Evolutionary conservation across 225 moss, liverwort and hornwort genomes (phyloP).

Genomic region (Lunularia cruciata): DNA sequence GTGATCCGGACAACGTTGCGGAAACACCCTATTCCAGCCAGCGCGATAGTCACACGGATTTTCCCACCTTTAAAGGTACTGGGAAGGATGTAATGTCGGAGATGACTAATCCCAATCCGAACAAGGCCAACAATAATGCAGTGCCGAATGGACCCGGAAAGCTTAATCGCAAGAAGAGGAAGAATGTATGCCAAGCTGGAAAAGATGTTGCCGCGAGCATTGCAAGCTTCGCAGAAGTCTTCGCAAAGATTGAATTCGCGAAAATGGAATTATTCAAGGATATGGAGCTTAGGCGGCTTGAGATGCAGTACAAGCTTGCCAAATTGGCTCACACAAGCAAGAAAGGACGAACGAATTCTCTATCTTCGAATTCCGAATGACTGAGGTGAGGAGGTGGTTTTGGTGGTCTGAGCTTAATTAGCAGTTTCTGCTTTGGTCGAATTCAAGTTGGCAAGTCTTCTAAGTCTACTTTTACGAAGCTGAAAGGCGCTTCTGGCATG

Average conservation of each 20-base stretch:
- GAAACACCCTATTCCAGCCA: conserved; percentile 49
- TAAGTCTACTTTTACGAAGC: neutral
- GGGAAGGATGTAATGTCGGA: conserved; percentile 51
- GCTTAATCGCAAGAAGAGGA: conserved; percentile 44
- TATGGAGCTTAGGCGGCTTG: conserved; percentile 46
- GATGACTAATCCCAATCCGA: conserved; percentile 36
- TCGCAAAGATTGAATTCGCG: conserved; percentile 51
- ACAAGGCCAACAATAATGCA: conserved; percentile 7
- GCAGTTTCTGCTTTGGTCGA: conserved; percentile 10
- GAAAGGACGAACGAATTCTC: conserved; percentile 44
- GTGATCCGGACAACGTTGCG: conserved; percentile 46
- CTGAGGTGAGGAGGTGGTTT: conserved; percentile 19
- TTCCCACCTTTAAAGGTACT: conserved; percentile 17
- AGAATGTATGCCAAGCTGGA: conserved; percentile 43
- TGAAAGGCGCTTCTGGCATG: conserved; percentile 14
- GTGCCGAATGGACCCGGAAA: conserved; percentile 29
- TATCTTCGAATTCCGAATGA: conserved; percentile 43
- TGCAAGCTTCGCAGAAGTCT: conserved; percentile 47
- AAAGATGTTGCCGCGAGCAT: conserved; percentile 52
- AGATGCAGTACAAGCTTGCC: conserved; percentile 53
- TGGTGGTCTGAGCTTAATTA: neutral
- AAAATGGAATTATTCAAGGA: conserved; percentile 55
- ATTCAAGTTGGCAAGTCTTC: conserved; percentile 10
- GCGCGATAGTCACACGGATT: conserved; percentile 47
- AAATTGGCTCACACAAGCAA: conserved; percentile 46